Conservation (phyloP, 129 eudicot genomes). For the Chrysanthemum seticuspe region DNA sequence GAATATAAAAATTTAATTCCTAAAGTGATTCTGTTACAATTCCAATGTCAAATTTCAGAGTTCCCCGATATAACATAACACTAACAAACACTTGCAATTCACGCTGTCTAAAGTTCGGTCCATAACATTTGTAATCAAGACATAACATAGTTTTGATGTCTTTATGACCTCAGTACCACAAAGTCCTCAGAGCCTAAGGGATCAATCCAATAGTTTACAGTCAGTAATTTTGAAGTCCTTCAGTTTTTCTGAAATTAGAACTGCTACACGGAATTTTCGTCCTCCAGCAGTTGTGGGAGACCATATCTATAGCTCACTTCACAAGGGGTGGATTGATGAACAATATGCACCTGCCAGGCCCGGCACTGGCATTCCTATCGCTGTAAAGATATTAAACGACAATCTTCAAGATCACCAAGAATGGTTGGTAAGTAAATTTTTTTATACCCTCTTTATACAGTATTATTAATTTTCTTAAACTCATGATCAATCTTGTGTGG, state of each 20-base stretch:
- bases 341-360: conserved; percentile 44
- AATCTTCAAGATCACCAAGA: conserved; percentile 48
- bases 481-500: not conserved
- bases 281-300: conserved; percentile 48
- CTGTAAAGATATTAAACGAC: conserved; percentile 47
- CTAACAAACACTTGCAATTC: not conserved
- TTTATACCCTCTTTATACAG: not conserved
- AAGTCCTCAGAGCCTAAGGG: conserved; percentile 27
- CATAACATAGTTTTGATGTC: not conserved
- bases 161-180: conserved; percentile 15
- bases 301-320: conserved; percentile 44
- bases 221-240: conserved; percentile 38
- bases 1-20: no score
- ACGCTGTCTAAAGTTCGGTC: no score
- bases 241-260: conserved; percentile 32
- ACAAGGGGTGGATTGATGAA: conserved; percentile 60
- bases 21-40: not conserved
- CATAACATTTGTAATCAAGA: no score
- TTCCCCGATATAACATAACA: no score
- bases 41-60: not conserved
- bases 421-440: conserved; percentile 52
- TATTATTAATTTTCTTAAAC: not conserved
- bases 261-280: conserved; percentile 55
- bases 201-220: conserved; percentile 25
- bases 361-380: conserved; percentile 47